These are phyloP conservation scores for Eleusine coracana DNA, from an alignment of 176 grass and related monocot species.

Conservation along the genomic window DNA sequence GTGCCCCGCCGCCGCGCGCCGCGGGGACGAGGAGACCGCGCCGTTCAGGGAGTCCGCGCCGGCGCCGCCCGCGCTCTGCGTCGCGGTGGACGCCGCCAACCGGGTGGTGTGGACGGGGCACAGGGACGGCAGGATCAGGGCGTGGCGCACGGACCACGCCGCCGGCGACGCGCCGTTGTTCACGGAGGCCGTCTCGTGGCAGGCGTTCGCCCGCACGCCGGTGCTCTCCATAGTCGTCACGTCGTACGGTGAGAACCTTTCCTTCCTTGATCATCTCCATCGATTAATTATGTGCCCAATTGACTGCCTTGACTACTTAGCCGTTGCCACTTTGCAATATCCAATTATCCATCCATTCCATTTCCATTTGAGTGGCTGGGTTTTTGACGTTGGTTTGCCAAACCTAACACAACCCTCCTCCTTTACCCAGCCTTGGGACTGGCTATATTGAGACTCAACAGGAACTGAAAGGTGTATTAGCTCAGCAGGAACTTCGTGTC, in stretches of 20 bases:
- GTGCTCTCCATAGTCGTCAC: conserved; percentile 81
- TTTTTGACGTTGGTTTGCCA: too few relatives aligned
- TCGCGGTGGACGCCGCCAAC: conserved; percentile 59
- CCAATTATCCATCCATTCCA: too few relatives aligned
- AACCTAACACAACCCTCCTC: too few relatives aligned
- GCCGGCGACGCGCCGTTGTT: conserved; percentile 41
- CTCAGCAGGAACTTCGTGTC: not conserved
- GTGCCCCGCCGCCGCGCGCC: conserved; percentile 24
- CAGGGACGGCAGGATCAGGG: conserved; percentile 79
- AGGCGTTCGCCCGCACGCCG: conserved; percentile 59
- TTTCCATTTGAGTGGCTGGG: too few relatives aligned
- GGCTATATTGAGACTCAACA: too few relatives aligned
- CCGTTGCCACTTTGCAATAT: conserved; percentile 1
- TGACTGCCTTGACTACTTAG: conserved; percentile 20
- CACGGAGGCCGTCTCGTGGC: conserved; percentile 71
- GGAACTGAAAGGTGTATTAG: not conserved
- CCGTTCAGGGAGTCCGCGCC: conserved; percentile 69
- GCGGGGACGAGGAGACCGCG: conserved; percentile 76
- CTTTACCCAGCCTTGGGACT: too few relatives aligned
- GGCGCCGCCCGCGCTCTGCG: conserved; percentile 64
- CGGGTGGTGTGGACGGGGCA: conserved; percentile 81
- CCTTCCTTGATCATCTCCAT: not conserved
- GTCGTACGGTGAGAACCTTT: conserved; percentile 59
- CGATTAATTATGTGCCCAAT: not conserved
- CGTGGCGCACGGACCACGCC: conserved; percentile 64